Evolutionary conservation across 2,329 filamentous ascomycete genomes (phyloP), one percentile per base, ranked within the genome.

Genomic region (Trichophaea hybrida): DNA sequence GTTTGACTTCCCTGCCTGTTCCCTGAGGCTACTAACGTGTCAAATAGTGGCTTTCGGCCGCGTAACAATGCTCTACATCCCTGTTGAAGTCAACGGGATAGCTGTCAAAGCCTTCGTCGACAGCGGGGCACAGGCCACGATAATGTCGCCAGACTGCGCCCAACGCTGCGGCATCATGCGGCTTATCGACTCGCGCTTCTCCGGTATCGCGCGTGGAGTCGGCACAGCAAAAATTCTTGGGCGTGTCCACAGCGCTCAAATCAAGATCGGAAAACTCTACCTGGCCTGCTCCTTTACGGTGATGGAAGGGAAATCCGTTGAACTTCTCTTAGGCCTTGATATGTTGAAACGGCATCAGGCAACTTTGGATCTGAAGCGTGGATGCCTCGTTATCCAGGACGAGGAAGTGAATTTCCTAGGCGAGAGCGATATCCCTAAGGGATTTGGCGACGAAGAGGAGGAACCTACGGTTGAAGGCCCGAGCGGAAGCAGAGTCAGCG

Each of bases 251-350:
- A 88, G 88, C 24, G 93, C 93, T 7, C 88, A 91, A 72, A 94
- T 98, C 73, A 91, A 88, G 73, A 93, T 98, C 67, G 93, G 91
- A 57, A 82, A 80, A 46, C 80, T 91, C 63, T 89, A 88, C 70
- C 77, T 98, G 67, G 85, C 91, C 2, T 97, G 90, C 74, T 93
- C 89, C 61, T 98, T 98, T 72, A 98, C 93, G 2, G 93, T 98
- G 70, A 98, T 98, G 93, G 93, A 98, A 74, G 93, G 93, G 65
- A 98, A 97, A 73, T 83, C 88, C 56, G 93, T 98, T 31, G 93
- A 97, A 71, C 77, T 98, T 15, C 79, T 98, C 1, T 80, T 98
- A 10, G 93, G 93, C 2, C 76, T 98, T 46, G 93, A 98, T 72
- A 98, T 98, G 88, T 78, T 98, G 63, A 96, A 94, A 75, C 82